Conservation (phyloP, 2,329 filamentous ascomycete species). For the Sporothrix schenckii region DNA sequence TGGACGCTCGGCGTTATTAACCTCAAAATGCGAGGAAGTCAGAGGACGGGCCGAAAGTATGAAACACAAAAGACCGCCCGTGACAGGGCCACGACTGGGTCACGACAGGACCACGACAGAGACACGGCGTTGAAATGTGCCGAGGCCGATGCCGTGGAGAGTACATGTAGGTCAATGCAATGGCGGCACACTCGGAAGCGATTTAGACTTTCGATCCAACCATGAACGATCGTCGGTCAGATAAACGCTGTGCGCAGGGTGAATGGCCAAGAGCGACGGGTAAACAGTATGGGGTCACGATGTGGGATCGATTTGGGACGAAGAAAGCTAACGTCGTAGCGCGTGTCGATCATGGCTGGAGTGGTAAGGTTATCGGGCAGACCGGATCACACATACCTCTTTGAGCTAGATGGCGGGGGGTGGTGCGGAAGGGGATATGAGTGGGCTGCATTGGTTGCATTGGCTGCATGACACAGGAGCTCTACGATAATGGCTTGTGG, state of each 20-base stretch:
- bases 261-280: no score
- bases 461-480: not conserved
- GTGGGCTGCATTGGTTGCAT: not conserved
- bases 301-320: not conserved
- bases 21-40: no score
- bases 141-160: not conserved
- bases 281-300: not conserved
- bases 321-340: not conserved
- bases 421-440: not conserved
- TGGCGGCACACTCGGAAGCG: no score
- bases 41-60: no score
- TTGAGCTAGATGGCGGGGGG: not conserved
- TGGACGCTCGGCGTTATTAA: no score
- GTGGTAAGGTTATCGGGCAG: not conserved
- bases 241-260: not conserved
- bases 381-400: slow-evolving; percentile 9
- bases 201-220: not conserved
- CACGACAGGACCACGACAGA: no score
- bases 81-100: not conserved
- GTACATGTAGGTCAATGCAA: no score
- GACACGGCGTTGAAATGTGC: not conserved
- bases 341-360: not conserved
- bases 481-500: not conserved
- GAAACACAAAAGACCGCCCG: no score
- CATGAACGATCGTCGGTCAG: not conserved